Base-by-base conservation (phyloP, 805 yeast species). In the Teunomyces gatunensis region DNA sequence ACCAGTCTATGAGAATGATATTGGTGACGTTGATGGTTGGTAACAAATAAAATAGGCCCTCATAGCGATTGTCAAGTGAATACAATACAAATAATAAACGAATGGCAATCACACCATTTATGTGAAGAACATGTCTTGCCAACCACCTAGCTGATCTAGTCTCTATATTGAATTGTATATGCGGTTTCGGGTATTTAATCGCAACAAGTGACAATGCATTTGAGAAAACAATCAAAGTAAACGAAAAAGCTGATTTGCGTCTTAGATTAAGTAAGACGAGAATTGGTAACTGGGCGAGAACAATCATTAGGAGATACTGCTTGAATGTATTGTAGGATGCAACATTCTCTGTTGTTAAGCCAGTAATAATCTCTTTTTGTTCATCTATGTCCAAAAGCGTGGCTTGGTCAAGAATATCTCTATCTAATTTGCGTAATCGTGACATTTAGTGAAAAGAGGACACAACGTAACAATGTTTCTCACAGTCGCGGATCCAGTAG, bases 361-460 rank as follows among this genome's bases (percentile, higher is more conserved):
- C 51, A 28, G 47, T 41, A 23, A 61, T 50, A 25, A 61, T 50
- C n/a, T 47, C 50, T 5, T 54, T 53, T 50, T 61, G 66, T 49
- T 61, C 66, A 15, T 57, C 63, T 15, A 54, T 46, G 21, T 61
- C 66, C 6, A 61, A 42, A 23, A 45, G 30, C 49, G 58, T 33
- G 42, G 47, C 43, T 30, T 51, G 54, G 9, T 55, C 55, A 20
- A 61, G 60, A 39, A 61, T 49, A 27, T 53, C 54, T 36, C 54
- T 49, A 47, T 61, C 66, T 2, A 60, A 11, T 7, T 53, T 50
- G 23, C 65, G 58, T 23, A 54, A 51, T 11, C 65, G 54, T 17
- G 62, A 54, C 61, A 57, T 59, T 36, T 32, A 13, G 9, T 13
- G 11, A 13, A 13, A 13, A 9, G 34, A n/a, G 15, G 20, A 18